These are phyloP conservation scores for Naganishia vishniacii DNA, from an alignment of 768 basidiomycete genomes.

Conservation along the genomic window DNA sequence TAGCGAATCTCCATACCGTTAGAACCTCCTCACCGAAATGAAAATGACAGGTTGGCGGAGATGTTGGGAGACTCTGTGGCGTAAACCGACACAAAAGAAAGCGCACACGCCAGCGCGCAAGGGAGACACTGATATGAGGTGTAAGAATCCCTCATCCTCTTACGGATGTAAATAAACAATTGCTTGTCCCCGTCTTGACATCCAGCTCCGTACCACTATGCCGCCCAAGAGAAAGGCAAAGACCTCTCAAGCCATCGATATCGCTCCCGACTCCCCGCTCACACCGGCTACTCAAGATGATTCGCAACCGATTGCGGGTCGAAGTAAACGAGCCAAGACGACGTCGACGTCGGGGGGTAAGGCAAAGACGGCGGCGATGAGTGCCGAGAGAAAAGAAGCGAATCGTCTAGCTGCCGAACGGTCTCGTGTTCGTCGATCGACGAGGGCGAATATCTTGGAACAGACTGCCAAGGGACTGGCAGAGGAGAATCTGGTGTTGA, in stretches of 20 bases:
- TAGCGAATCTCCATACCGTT: too few relatives aligned
- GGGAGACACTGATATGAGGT: not conserved
- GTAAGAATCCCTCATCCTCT: not conserved
- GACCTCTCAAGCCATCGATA: not conserved
- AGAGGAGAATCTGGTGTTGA: conserved; percentile 38
- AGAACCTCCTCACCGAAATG: too few relatives aligned
- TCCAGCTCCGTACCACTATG: not conserved
- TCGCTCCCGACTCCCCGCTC: not conserved
- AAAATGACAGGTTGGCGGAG: too few relatives aligned
- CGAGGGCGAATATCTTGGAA: conserved; percentile 35
- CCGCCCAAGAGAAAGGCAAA: conserved; percentile 1
- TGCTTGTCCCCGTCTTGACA: not conserved
- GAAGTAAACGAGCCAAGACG: conserved; percentile 21
- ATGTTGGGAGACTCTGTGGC: too few relatives aligned
- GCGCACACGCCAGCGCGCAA: not conserved
- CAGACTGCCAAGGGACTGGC: conserved; percentile 30
- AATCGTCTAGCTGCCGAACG: conserved; percentile 47
- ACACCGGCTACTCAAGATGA: not conserved
- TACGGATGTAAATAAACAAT: not conserved
- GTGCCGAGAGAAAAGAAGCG: conserved; percentile 39
- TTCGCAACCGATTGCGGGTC: not conserved
- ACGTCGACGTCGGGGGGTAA: not conserved
- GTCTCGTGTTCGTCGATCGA: conserved; percentile 33
- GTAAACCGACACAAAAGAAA: not conserved
- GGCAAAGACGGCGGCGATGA: conserved; percentile 6